Percentiles rank a stretch among this genome's conserved stretches.
Conservation (phyloP, 2,329 filamentous ascomycete species). For the Neofusicoccum kwambonambiense region DNA sequence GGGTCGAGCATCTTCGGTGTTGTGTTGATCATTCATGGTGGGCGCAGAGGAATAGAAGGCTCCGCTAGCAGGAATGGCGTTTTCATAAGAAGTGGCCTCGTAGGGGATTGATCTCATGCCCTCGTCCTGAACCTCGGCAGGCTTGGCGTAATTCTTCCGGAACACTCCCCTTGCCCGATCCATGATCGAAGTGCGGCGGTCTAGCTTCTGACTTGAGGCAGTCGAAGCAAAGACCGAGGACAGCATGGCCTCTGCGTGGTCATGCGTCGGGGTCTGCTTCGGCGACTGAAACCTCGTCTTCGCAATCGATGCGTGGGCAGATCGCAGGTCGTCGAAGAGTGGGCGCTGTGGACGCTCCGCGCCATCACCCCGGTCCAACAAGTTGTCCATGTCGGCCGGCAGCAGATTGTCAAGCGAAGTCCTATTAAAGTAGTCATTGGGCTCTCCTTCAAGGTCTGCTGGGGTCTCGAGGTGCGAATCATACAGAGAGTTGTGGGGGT, state of each 20-base stretch:
- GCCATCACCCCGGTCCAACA: constrained; percentile 19
- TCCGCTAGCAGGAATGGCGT: not conserved
- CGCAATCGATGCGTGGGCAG: constrained; percentile 13
- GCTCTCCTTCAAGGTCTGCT: constrained; percentile 33
- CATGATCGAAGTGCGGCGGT: not conserved
- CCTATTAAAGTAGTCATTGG: constrained; percentile 31
- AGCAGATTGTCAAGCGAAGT: constrained; percentile 26
- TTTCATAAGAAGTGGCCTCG: not conserved
- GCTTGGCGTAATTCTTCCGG: not conserved
- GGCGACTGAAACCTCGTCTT: not conserved
- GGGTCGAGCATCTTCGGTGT: not conserved
- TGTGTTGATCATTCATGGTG: not conserved
- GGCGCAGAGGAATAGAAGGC: not conserved
- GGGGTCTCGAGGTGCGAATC: constrained; percentile 38
- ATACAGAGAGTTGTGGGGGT: constrained; percentile 37
- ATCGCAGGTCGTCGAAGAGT: constrained; percentile 15
- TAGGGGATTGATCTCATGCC: not conserved
- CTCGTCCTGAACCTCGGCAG: not conserved
- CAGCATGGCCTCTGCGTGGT: not conserved
- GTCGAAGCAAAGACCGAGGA: not conserved
- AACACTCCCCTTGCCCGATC: not conserved
- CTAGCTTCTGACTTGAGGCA: not conserved
- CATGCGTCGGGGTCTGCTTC: not conserved
- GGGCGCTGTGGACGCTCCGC: not conserved
- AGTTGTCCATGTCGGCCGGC: constrained; percentile 22